Base-by-base conservation (phyloP, 371 early-diverging fungal species). In the Nematocida parisii region DNA sequence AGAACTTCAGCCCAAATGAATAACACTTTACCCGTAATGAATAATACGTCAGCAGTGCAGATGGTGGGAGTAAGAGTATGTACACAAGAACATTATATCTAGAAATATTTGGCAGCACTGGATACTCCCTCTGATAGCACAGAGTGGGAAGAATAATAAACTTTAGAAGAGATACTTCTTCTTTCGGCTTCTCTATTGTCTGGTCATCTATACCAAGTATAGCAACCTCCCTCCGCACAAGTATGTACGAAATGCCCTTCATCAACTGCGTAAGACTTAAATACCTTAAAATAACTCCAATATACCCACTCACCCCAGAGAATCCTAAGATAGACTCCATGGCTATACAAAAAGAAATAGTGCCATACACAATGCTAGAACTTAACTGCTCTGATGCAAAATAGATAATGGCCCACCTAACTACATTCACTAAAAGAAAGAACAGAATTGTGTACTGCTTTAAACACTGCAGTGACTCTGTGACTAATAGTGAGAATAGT, bases 91-190 rank as follows among this genome's bases (percentile, higher is more conserved):
- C 20, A 13, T 20, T 44, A 15, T 27, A 44, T 1, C 44, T 22
- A 42, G 64, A 68, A 1, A 70, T 45, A 18, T 9, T 24, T 13
- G 15, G 24, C 4, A 15, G 15, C 0, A 33, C 22, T 9, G 80
- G 80, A 58, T 68, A 77, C 60, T 60, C 52, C 52, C 24, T 6
- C 57, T 77, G 80, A 52, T 77, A 77, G 67, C 80, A 77, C 20
- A 77, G 61, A 11, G 80, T 77, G 6, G 80, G 80, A 54, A 55
- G 60, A 27, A 39, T 20, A 20, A 77, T 77, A 73, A 73, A 73
- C 62, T 62, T 24, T 11, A 46, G 22, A 11, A 73, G 62, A 9
- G 62, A 61, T 20, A 45, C 24, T 20, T 22, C 47, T 22, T 60
- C 20, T 24, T 42, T 56, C 1, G 42, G 68, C 57, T 61, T 66